A percentile compares a stretch with the other conserved stretches of the same genome.
These are phyloP conservation scores for Iris macrosiphon DNA, from an alignment of 106 monocot species.

Conservation along the genomic window DNA sequence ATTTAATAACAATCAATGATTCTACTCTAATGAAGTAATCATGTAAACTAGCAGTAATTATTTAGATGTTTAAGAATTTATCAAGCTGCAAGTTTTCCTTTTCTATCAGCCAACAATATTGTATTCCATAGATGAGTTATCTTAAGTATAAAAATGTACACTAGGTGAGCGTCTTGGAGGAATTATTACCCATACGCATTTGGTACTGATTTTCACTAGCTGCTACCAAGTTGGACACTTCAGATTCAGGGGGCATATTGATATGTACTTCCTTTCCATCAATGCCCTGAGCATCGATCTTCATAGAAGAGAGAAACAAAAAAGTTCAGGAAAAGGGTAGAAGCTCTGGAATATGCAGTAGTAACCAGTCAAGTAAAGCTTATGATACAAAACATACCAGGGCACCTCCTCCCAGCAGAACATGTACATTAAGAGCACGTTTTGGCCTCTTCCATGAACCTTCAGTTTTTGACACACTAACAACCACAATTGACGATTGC, in stretches of 20 bases:
- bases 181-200: conserved; percentile 34
- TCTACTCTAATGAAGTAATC: background rate
- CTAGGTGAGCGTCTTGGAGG: background rate
- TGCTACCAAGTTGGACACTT: conserved; percentile 47
- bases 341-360: too few relatives aligned
- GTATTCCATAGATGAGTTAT: background rate
- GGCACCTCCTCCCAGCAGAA: conserved; percentile 77
- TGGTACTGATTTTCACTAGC: conserved; percentile 53
- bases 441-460: conserved; percentile 70
- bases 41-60: background rate
- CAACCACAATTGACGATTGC: conserved; percentile 55
- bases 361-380: too few relatives aligned
- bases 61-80: background rate
- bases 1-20: too few relatives aligned
- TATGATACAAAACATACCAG: conserved; percentile 37
- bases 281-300: conserved; percentile 57
- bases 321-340: background rate
- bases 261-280: conserved; percentile 83
- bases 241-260: conserved; percentile 56
- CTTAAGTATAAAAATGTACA: background rate
- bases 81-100: background rate
- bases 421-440: conserved; percentile 51
- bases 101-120: background rate
- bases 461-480: conserved; percentile 71
- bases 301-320: conserved; percentile 13